Evolutionary conservation across 805 yeast species (phyloP), one percentile per base, ranked within the genome.

Genomic region (Lipomyces yamadae): DNA sequence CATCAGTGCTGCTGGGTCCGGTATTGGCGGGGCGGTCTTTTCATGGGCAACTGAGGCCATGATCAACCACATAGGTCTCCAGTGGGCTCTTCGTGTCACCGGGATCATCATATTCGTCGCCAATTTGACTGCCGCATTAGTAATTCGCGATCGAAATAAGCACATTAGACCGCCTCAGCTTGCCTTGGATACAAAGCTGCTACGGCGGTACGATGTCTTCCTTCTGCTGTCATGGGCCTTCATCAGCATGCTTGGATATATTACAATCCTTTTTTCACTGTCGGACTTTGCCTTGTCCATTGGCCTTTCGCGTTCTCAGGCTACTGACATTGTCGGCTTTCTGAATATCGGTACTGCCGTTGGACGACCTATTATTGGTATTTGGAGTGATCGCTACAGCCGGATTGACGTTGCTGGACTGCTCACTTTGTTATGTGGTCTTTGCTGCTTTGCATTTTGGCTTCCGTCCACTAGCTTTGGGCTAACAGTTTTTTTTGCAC

Each of bases 51-150:
- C 79, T 81, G 58, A 74, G 74, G 33, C 74, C 83, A 58, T 79
- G 81, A 61, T 69, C 73, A 4, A 42, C 7, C 72, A 74, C n/a
- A 78, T 84, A 24, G 88, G 88, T 0, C 85, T 83, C 69, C 78
- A 77, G 10, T 85, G 88, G 88, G 81, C 86, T 2, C 78, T 82
- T 56, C 78, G 88, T 60, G 78, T 80, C 18, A 75, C 84, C 58
- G 85, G 84, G 0, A 81, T 85, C 68, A 75, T 84, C 34, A 77
- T 81, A 61, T 70, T 79, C 11, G 79, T 42, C 48, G 48, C 24
- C 24, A 42, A 11, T 24, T 0, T 42, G 24, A 42, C 48, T n/a
- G 48, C 60, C n/a, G 56, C 60, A 34, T 11, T 56, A 13, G 56
- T 56, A 35, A 33, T 53, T 15, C 56, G 56, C 8, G 24, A 53